A percentile compares a stretch with the other conserved stretches of the same genome.
Evolutionary conservation across 768 basidiomycete species (phyloP).

Genomic region (Suillus cothurnatus): DNA sequence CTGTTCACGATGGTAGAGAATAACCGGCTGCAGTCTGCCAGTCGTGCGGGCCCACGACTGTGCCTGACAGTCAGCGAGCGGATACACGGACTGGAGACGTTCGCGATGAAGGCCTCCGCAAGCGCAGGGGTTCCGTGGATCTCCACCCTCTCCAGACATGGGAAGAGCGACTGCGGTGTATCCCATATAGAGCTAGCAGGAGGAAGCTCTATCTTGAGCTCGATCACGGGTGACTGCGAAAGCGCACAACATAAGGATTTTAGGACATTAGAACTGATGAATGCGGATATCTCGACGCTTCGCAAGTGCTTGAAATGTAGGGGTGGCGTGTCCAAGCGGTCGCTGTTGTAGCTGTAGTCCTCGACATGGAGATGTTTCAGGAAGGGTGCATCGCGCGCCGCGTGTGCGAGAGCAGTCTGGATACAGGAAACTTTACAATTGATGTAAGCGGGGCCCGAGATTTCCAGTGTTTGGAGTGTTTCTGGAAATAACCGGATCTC

Average conservation of each 20-base stretch:
- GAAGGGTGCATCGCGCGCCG: conserved; percentile 16
- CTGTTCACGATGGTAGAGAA: conserved; percentile 2
- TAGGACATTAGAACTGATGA: conserved; percentile 3
- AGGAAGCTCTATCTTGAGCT: conserved; percentile 7
- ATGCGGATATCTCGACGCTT: conserved; percentile 2
- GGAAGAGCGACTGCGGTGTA: not conserved
- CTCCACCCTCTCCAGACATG: not conserved
- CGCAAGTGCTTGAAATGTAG: conserved; percentile 5
- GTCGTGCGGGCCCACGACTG: conserved; percentile 4
- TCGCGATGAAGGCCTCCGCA: not conserved
- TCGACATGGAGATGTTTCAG: conserved; percentile 14
- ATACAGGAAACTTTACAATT: conserved; percentile 16
- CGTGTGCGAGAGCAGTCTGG: conserved; percentile 19
- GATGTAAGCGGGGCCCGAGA: conserved; percentile 16
- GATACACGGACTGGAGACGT: not conserved
- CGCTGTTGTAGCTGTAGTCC: conserved; percentile 5
- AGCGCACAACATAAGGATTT: not conserved
- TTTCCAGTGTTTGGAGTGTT: conserved; percentile 15
- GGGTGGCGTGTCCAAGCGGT: conserved; percentile 1
- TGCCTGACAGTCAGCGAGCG: conserved; percentile 1
- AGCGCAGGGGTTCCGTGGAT: not conserved
- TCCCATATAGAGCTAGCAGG: conserved; percentile 2
- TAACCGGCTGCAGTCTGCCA: not conserved
- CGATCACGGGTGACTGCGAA: conserved; percentile 7
- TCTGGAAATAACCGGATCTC: conserved; percentile 19